Evolutionary conservation across 2,329 filamentous ascomycete species (phyloP).

Genomic region (Paraconiothyrium sp.): DNA sequence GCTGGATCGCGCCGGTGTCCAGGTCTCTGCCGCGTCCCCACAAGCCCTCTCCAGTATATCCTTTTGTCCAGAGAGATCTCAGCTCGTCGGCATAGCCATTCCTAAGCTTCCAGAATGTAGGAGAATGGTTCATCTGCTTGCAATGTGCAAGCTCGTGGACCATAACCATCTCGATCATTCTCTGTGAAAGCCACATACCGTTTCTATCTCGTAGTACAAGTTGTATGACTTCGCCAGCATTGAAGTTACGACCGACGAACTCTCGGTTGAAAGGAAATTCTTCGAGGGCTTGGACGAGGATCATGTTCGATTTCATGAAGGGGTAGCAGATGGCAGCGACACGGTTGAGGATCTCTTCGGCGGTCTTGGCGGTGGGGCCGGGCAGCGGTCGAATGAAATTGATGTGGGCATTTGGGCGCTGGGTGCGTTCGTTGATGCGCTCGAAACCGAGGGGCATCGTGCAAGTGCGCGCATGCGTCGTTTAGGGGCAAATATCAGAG

Average conservation of each 20-base stretch:
- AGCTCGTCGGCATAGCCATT: conserved; percentile 78
- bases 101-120: conserved; percentile 81
- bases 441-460: conserved; percentile 80
- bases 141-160: conserved; percentile 91
- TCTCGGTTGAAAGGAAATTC: conserved; percentile 83
- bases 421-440: conserved; percentile 77
- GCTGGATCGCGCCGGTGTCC: conserved; percentile 52
- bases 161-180: conserved; percentile 93
- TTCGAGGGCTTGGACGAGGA: conserved; percentile 68
- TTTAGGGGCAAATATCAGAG: too few species aligned
- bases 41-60: conserved; percentile 82
- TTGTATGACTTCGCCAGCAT: conserved; percentile 86
- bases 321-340: conserved; percentile 76
- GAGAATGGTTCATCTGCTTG: conserved; percentile 90
- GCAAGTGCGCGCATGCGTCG: conserved; percentile 7
- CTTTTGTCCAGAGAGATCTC: conserved; percentile 72
- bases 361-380: conserved; percentile 57
- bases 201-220: conserved; percentile 77
- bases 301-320: conserved; percentile 58
- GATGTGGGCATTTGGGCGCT: conserved; percentile 79
- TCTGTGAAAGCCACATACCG: conserved; percentile 78
- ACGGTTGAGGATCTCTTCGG: conserved; percentile 48
- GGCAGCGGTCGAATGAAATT: conserved; percentile 85
- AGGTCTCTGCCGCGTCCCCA: conserved; percentile 79
- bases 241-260: conserved; percentile 90